Evolutionary conservation across 2,329 filamentous ascomycete genomes (phyloP).

Genomic region (Chaetomium olivaceum): DNA sequence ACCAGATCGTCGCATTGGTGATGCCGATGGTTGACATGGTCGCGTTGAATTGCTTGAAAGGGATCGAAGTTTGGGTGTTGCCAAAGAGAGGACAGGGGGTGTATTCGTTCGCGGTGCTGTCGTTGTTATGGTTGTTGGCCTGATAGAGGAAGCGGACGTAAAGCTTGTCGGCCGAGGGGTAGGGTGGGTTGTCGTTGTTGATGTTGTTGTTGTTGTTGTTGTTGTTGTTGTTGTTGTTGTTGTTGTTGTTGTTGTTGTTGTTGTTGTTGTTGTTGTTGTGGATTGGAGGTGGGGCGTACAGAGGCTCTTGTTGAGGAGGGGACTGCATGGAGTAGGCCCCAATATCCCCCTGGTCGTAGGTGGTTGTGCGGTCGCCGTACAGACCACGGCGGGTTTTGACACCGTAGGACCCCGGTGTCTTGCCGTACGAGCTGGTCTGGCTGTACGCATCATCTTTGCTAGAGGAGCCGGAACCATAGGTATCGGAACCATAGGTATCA

Average conservation of each 20-base stretch:
- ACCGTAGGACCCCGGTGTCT: background rate
- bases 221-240: conserved; percentile 23
- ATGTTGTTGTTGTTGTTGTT: conserved; percentile 18
- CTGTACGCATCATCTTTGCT: background rate
- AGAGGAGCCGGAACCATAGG: background rate
- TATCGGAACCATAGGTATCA: background rate
- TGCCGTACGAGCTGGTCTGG: background rate
- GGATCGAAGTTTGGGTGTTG: conserved; percentile 38
- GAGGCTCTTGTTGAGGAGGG: background rate
- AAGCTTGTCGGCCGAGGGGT: conserved; percentile 43
- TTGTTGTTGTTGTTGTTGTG: conserved; percentile 8
- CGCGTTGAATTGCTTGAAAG: conserved; percentile 43
- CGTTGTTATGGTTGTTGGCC: conserved; percentile 38
- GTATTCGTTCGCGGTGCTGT: background rate
- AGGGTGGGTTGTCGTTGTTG: conserved; percentile 26
- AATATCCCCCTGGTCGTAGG: background rate
- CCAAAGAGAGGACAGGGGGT: conserved; percentile 46
- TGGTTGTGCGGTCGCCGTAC: background rate
- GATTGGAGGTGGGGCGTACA: background rate
- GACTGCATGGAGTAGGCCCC: background rate
- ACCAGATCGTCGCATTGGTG: conserved; percentile 45
- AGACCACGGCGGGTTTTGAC: background rate
- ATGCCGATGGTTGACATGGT: conserved; percentile 42
- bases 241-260: conserved; percentile 23
- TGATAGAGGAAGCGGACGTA: conserved; percentile 60